Percentiles rank a stretch among this genome's conserved stretches.
Conservation (phyloP, 768 basidiomycete species). For the Russula earlei region DNA sequence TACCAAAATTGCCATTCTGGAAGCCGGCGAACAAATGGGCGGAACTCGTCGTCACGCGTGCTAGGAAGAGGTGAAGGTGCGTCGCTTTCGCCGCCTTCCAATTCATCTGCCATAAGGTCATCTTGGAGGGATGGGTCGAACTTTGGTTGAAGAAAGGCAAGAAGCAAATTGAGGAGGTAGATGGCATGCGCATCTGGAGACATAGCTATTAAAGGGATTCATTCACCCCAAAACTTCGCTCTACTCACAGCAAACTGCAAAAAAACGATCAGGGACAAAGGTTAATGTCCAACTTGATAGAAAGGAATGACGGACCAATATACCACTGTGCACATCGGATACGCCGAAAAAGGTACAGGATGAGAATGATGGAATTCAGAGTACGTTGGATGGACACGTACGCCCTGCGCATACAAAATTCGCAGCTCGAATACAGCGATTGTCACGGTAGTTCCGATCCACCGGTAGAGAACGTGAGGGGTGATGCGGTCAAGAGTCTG, state of each 20-base stretch:
- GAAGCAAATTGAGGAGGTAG: constrained; percentile 89
- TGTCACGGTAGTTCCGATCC: constrained; percentile 68
- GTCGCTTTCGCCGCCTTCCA: constrained; percentile 67
- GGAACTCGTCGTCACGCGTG: constrained; percentile 86
- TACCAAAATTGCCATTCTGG: constrained; percentile 98
- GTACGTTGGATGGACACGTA: neutral
- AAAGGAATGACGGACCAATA: constrained; percentile 53
- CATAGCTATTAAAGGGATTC: neutral
- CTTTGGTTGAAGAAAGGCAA: constrained; percentile 95
- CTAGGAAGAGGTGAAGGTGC: constrained; percentile 49
- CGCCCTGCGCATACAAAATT: constrained; percentile 79
- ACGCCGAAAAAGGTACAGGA: neutral
- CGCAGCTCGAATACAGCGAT: constrained; percentile 72
- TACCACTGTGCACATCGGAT: constrained; percentile 56
- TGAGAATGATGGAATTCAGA: neutral
- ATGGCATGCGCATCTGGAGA: constrained; percentile 78
- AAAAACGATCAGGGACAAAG: constrained; percentile 2
- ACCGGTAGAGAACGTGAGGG: constrained; percentile 81
- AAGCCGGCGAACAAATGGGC: constrained; percentile 90
- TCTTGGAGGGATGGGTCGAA: constrained; percentile 96
- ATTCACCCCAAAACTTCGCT: neutral
- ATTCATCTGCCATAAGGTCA: constrained; percentile 87
- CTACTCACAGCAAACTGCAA: constrained; percentile 59
- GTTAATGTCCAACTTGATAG: neutral
- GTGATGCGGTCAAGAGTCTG: constrained; percentile 87